A percentile compares a stretch with the other conserved stretches of the same genome.
These are phyloP conservation scores for Sphenostylis stenocarpa DNA, from an alignment of 306 rosid species.

Conservation along the genomic window DNA sequence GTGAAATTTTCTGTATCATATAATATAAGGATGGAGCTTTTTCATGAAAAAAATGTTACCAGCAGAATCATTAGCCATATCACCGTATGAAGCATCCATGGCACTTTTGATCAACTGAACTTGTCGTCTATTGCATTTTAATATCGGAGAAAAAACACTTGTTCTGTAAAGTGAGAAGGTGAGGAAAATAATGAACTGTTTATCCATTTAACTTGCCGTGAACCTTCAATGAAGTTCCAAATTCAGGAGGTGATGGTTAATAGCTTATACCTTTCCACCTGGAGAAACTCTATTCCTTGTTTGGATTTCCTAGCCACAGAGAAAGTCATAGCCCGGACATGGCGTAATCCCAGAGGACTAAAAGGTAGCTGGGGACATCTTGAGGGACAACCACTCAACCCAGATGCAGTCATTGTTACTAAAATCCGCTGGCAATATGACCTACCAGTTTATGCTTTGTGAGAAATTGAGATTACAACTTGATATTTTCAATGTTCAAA, in stretches of 20 bases:
- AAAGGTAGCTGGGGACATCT: slow-evolving; percentile 56
- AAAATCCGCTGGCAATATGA: slow-evolving; percentile 4
- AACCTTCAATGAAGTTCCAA: slow-evolving; percentile 16
- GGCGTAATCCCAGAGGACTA: slow-evolving; percentile 28
- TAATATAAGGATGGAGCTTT: not conserved
- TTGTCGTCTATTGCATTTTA: slow-evolving; percentile 31
- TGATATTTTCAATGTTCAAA: slow-evolving; percentile 29
- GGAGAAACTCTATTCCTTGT: slow-evolving; percentile 35
- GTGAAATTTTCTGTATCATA: not conserved
- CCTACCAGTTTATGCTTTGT: not conserved
- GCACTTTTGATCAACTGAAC: slow-evolving; percentile 58
- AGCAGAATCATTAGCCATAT: slow-evolving; percentile 60
- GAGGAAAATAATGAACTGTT: slow-evolving; percentile 5
- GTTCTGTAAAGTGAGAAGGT: slow-evolving; percentile 21
- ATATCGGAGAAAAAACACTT: slow-evolving; percentile 35
- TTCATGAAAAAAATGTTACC: slow-evolving; percentile 50
- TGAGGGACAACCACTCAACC: slow-evolving; percentile 61
- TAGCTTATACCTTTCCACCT: slow-evolving; percentile 53
- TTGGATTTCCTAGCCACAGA: slow-evolving; percentile 32
- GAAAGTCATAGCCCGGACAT: slow-evolving; percentile 30
- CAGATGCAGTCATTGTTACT: slow-evolving; percentile 54
- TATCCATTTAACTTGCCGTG: not conserved
- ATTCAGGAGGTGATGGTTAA: slow-evolving; percentile 2
- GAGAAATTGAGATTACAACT: slow-evolving; percentile 19
- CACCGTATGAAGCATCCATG: slow-evolving; percentile 84